A percentile compares a stretch with the other conserved stretches of the same genome.
phyloP scores from a whole-genome alignment of 768 basidiomycete species.

The Trametes coccinea region DNA sequence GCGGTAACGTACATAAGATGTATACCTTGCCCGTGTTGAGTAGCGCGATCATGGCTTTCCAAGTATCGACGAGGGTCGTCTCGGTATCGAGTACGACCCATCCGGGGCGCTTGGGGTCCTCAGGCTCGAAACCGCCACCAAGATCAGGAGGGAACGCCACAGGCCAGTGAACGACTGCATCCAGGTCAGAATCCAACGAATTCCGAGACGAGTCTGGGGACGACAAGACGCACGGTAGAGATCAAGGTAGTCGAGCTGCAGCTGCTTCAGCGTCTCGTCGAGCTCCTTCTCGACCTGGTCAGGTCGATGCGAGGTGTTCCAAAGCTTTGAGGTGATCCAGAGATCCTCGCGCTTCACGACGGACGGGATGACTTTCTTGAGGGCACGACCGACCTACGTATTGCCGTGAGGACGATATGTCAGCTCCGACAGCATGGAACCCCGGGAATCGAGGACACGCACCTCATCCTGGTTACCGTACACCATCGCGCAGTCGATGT shows the following conservation, averaged over 20 bases:
- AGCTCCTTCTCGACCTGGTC: conserved; percentile 70
- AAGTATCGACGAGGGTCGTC: conserved; percentile 72
- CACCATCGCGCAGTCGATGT: conserved; percentile 81
- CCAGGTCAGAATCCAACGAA: neutral
- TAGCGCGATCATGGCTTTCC: conserved; percentile 77
- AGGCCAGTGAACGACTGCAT: conserved; percentile 77
- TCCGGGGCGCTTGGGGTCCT: conserved; percentile 44
- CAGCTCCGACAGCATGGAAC: neutral
- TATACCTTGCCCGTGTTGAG: conserved; percentile 65
- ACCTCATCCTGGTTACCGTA: conserved; percentile 78
- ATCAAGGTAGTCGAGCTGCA: conserved; percentile 78
- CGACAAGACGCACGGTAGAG: conserved; percentile 59
- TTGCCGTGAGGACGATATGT: no score
- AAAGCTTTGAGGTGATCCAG: conserved; percentile 81
- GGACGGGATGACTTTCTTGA: conserved; percentile 74
- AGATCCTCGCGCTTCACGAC: conserved; percentile 81
- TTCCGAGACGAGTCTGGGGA: no score
- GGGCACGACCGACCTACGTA: conserved; percentile 56
- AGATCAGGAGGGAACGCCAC: conserved; percentile 60
- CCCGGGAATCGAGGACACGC: neutral
- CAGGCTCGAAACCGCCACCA: conserved; percentile 53
- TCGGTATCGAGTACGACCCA: conserved; percentile 56
- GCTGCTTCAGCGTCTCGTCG: conserved; percentile 70
- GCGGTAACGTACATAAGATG: neutral
- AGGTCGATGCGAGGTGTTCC: conserved; percentile 75